Evolutionary conservation across 2,329 filamentous ascomycete species (phyloP), one percentile per base, ranked within the genome.

Genomic region (Gyromitra esculenta): DNA sequence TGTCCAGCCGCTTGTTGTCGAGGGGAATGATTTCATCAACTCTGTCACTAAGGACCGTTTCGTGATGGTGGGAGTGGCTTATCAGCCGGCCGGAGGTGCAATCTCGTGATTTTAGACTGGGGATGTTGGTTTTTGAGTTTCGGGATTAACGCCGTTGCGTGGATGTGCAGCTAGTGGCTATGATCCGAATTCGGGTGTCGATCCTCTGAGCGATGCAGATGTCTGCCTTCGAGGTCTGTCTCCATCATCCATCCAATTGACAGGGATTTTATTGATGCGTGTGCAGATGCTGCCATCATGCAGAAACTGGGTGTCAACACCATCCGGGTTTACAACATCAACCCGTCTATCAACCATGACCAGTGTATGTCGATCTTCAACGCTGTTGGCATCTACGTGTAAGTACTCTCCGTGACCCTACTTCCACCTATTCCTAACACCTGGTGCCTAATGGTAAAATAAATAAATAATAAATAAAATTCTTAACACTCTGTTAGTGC

Each of bases 261-360:
- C n/a, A n/a, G 50, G n/a, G 39, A 35, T 52, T 43, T 43, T 64
- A 25, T 21, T 73, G 25, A 69, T 69, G n/a, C 7, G 52, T 8
- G 41, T 50, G 41, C 68, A 65, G 48, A 75, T 69, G 69, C 73
- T 43, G 71, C 59, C 18, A 8, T 60, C 25, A 73, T 99, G 80
- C 84, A 88, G 83, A 86, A 93, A 84, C 88, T 97, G 77, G 87
- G 90, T 79, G 97, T 94, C 85, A 99, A 99, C 86, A 90, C 91
- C 81, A 95, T 99, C 84, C 95, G 96, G 84, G 94, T 96, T 73
- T 99, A 99, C 84, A 94, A 94, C 81, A 89, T 99, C 81, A 89
- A 98, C 85, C 92, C 95, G n/a, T 89, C 87, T 13, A 84, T 87
- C 80, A 87, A 96, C 85, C 96, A 99, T 86, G 87, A 88, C 73